Evolutionary conservation across 2,329 filamentous ascomycete genomes (phyloP), one percentile per base, ranked within the genome.

Genomic region (Neofusicoccum sp.): DNA sequence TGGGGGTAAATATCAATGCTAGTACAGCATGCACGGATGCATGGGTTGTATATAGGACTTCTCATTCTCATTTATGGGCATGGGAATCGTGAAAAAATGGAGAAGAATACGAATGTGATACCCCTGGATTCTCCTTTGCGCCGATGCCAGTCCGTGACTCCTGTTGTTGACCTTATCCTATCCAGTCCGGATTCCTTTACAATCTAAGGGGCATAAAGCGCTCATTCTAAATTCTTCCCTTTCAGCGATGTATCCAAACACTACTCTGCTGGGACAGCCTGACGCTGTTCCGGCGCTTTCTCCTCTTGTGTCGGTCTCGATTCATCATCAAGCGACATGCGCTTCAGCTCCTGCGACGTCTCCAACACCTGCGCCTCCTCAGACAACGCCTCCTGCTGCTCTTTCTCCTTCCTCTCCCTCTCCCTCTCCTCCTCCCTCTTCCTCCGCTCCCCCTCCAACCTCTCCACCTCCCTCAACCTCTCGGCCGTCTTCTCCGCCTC

Each of bases 381-480:
- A 7, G 40, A n/a, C 4, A 28, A 3, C n/a, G 7, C 33, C 24
- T 14, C 8, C n/a, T 24, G 12, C 31, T 38, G 12, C 44, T 33
- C n/a, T 33, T 12, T 48, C 33, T 20, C 20, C 26, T 24, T 31
- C 33, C n/a, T 48, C 31, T 48, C 43, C 26, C 24, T 28, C 12
- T 44, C 58, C 48, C 40, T 60, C 38, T 16, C 30, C 38, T 12
- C 45, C 40, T 61, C 58, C 20, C 11, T 41, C 30, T 20, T 36
- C 61, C 44, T 58, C 36, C 47, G 31, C 28, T 45, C 58, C 51
- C 28, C 70, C 64, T 74, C 75, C 65, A 80, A 74, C 64, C 80
- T 78, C 49, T 77, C 70, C 30, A 76, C 79, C 60, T 77, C 79
- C 41, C 68, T 80, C 71, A 62, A 70, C 70, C 59, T 72, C 64